Percentiles rank a stretch among this genome's conserved stretches.
Conservation (phyloP, 441 rosid species). For the Corymbia citriodora region DNA sequence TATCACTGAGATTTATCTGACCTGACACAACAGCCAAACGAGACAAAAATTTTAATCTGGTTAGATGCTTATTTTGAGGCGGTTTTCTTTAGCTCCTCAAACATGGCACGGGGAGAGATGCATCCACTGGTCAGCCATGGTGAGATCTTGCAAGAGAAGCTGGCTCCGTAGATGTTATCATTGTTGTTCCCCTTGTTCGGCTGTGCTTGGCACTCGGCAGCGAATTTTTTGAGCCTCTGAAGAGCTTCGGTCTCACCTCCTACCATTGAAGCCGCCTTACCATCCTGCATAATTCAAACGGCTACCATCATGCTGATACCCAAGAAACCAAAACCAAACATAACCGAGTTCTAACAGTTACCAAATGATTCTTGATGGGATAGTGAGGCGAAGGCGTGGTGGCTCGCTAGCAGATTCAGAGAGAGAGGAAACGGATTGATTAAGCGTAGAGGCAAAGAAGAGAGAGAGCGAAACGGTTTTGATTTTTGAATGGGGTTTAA, state of each 20-base stretch:
- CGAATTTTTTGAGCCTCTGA: slow-evolving; percentile 61
- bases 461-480: too few relatives aligned
- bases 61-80: slow-evolving; percentile 36
- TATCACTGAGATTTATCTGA: neutral
- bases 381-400: too few relatives aligned
- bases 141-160: slow-evolving; percentile 93
- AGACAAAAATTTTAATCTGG: neutral
- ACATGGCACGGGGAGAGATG: slow-evolving; percentile 90
- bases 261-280: slow-evolving; percentile 55
- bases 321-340: neutral
- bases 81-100: slow-evolving; percentile 83
- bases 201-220: slow-evolving; percentile 76
- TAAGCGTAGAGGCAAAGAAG: too few relatives aligned
- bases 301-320: neutral
- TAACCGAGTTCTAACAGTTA: neutral
- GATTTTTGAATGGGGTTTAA: too few relatives aligned
- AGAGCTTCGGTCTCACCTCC: slow-evolving; percentile 96
- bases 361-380: neutral
- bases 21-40: neutral
- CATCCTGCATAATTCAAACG: slow-evolving; percentile 38
- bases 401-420: too few relatives aligned
- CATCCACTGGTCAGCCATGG: slow-evolving; percentile 95
- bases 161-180: slow-evolving; percentile 74
- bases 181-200: slow-evolving; percentile 38
- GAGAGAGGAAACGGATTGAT: too few relatives aligned